Conservation (phyloP, 2,329 filamentous ascomycete genomes). For the Aspergillus sp. region DNA sequence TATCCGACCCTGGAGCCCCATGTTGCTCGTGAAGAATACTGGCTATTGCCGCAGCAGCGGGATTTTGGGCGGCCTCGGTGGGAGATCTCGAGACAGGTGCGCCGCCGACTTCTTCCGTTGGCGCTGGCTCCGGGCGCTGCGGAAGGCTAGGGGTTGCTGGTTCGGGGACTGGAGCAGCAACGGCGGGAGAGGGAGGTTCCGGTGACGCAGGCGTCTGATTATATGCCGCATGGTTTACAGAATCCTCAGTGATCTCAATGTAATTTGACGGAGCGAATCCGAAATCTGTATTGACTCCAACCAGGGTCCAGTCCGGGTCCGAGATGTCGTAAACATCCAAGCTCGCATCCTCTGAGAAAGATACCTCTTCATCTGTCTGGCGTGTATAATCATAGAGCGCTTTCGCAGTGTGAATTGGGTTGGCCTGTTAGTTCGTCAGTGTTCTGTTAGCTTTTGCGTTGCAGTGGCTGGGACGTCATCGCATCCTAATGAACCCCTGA, state of each 20-base stretch:
- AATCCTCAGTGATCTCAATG: conserved; percentile 66
- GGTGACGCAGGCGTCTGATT: conserved; percentile 40
- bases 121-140: conserved; percentile 26
- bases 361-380: conserved; percentile 96
- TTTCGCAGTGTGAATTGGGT: conserved; percentile 69
- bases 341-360: conserved; percentile 83
- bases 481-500: conserved; percentile 18
- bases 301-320: conserved; percentile 95
- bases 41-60: conserved; percentile 59
- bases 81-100: conserved; percentile 33
- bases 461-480: conserved; percentile 2
- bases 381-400: conserved; percentile 98
- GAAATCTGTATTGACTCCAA: conserved; percentile 79
- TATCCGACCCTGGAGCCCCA: conserved; percentile 29
- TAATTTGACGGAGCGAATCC: conserved; percentile 97
- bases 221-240: conserved; percentile 38
- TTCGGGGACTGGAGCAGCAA: conserved; percentile 27
- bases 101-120: conserved; percentile 29
- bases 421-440: conserved; percentile 51
- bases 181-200: conserved; percentile 19
- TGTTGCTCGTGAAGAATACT: conserved; percentile 44
- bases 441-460: conserved; percentile 11
- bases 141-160: conserved; percentile 43
- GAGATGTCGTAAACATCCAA: conserved; percentile 85
- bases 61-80: conserved; percentile 48